These are phyloP conservation scores for Komagataella populi DNA, from an alignment of 805 yeast genomes.

Conservation along the genomic window DNA sequence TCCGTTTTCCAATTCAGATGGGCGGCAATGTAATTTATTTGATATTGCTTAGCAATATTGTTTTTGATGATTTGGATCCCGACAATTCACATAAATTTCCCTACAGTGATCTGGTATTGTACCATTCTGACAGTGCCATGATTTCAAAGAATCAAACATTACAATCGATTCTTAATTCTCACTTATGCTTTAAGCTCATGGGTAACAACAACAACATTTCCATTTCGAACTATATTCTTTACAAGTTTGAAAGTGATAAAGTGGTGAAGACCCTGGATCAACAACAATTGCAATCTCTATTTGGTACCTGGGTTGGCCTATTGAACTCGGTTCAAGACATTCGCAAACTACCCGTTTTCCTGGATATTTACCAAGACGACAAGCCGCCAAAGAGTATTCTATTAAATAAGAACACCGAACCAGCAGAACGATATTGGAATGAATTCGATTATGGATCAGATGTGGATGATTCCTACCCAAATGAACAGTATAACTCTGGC, in stretches of 20 bases:
- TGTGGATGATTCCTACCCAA: conserved; percentile 7
- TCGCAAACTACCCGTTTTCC: conserved; percentile 25
- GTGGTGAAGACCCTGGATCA: background rate
- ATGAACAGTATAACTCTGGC: background rate
- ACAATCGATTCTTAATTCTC: background rate
- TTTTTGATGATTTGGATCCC: background rate
- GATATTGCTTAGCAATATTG: background rate
- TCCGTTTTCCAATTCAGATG: background rate
- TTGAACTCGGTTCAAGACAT: conserved; percentile 17
- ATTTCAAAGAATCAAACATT: background rate
- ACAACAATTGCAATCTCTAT: conserved; percentile 7
- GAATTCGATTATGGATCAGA: conserved; percentile 55
- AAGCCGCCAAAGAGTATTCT: conserved; percentile 12
- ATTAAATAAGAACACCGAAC: conserved; percentile 9
- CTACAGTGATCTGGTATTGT: background rate
- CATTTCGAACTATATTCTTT: background rate
- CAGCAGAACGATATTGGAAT: conserved; percentile 39
- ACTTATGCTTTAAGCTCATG: background rate
- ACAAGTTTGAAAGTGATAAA: background rate
- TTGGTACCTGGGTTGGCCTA: conserved; percentile 16
- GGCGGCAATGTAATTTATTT: background rate
- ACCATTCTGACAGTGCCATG: background rate
- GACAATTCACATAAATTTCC: background rate
- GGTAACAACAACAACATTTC: background rate
- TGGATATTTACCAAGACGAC: background rate